A percentile compares a stretch with the other conserved stretches of the same genome.
These are phyloP conservation scores for Orbilia blumenaviensis DNA, from an alignment of 2,329 filamentous ascomycete species.

Conservation along the genomic window DNA sequence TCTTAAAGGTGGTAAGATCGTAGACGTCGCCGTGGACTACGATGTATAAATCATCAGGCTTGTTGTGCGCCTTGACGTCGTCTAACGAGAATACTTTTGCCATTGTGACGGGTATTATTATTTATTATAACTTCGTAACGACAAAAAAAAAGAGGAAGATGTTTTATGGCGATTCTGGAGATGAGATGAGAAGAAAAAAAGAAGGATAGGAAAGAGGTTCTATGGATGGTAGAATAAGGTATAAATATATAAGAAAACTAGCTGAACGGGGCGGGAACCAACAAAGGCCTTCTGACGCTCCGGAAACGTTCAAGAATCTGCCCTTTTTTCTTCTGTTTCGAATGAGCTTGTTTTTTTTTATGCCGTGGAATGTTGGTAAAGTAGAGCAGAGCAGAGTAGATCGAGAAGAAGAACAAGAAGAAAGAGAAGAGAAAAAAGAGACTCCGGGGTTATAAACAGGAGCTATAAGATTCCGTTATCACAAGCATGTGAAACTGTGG, in stretches of 20 bases:
- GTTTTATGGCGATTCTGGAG: neutral
- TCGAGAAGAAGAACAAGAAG: neutral
- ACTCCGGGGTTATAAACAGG: neutral
- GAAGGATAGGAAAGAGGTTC: neutral
- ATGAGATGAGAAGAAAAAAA: neutral
- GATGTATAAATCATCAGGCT: constrained; percentile 84
- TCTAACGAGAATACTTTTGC: constrained; percentile 82
- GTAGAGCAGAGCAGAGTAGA: neutral
- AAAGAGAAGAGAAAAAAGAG: neutral
- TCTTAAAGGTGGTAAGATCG: constrained; percentile 82
- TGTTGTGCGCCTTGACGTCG: constrained; percentile 93
- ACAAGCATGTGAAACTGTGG: constrained; percentile 48
- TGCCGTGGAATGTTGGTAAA: constrained; percentile 42
- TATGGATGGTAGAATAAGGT: neutral
- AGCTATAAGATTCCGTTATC: neutral
- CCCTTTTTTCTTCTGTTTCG: too few species aligned
- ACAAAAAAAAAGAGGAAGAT: neutral
- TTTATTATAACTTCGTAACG: neutral
- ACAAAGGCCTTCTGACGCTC: too few species aligned
- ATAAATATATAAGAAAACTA: neutral
- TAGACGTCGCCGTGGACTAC: constrained; percentile 95
- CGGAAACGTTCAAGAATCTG: constrained; percentile 9
- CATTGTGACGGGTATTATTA: constrained; percentile 67
- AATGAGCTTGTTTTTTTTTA: neutral
- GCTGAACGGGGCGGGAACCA: too few species aligned